Evolutionary conservation across 352 stramenopile species (phyloP).

Genomic region (Phytophthora kernoviae): DNA sequence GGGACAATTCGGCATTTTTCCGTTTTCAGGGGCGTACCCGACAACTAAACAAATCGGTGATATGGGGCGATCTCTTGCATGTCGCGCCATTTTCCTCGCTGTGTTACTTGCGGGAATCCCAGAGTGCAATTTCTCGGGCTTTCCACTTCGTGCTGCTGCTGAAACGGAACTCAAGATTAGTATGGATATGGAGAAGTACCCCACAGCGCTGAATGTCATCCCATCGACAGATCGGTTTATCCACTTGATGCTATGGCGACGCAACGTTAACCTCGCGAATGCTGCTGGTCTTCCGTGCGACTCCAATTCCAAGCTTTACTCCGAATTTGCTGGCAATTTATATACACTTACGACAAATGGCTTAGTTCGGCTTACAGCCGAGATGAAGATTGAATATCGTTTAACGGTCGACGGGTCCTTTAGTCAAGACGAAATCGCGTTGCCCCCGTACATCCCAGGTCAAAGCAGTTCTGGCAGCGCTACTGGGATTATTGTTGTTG

Average conservation of each 20-base stretch:
- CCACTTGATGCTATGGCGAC: constrained; percentile 47
- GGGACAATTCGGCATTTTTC: constrained; percentile 59
- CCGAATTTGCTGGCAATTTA: constrained; percentile 47
- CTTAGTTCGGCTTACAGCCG: constrained; percentile 36
- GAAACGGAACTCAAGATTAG: constrained; percentile 62
- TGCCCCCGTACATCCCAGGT: constrained; percentile 13
- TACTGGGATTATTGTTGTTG: no score
- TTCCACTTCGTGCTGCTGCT: constrained; percentile 44
- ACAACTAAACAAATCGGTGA: constrained; percentile 39
- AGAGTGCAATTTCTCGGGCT: constrained; percentile 48
- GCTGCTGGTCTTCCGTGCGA: constrained; percentile 41
- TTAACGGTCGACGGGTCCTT: constrained; percentile 16
- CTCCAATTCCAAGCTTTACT: constrained; percentile 47
- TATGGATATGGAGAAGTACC: constrained; percentile 36
- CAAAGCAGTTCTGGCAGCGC: constrained; percentile 6
- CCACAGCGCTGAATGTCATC: constrained; percentile 5
- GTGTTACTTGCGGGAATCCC: constrained; percentile 40
- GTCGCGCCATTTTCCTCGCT: constrained; percentile 48
- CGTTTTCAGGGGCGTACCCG: constrained; percentile 39
- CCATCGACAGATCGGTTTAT: constrained; percentile 46
- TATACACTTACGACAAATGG: constrained; percentile 41
- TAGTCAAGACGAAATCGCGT: constrained; percentile 22
- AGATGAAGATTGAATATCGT: constrained; percentile 52
- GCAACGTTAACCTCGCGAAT: constrained; percentile 49
- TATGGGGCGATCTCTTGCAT: constrained; percentile 39